Percentiles rank a stretch among this genome's conserved stretches.
Evolutionary conservation across 805 yeast genomes (phyloP).

Genomic region (Clavispora santaluciae): DNA sequence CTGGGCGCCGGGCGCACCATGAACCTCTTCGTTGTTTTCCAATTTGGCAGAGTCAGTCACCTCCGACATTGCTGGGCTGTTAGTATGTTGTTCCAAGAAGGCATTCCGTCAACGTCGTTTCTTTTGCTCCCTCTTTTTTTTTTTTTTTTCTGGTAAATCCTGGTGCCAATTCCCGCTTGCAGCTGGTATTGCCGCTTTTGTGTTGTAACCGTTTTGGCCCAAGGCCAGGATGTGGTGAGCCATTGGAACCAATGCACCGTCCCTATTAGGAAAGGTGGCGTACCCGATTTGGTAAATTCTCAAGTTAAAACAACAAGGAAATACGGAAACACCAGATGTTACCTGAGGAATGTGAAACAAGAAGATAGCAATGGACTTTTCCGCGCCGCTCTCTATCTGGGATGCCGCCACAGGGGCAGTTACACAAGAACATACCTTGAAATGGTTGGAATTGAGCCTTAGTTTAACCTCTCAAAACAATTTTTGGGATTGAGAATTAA

Average conservation of each 20-base stretch:
- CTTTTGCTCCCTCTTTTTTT: background rate
- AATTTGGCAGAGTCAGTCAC: slow-evolving; percentile 35
- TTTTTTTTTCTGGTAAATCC: no score
- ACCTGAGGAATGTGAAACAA: background rate
- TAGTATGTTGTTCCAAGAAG: background rate
- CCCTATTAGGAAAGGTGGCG: slow-evolving; percentile 18
- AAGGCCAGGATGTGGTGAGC: no score
- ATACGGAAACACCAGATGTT: background rate
- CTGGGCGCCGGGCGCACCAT: slow-evolving; percentile 20
- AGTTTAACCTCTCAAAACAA: slow-evolving; percentile 10
- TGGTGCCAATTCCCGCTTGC: no score
- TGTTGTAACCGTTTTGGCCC: no score
- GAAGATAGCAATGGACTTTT: background rate
- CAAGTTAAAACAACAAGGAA: slow-evolving; percentile 2
- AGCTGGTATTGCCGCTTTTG: no score
- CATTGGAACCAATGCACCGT: slow-evolving; percentile 8
- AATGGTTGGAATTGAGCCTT: background rate
- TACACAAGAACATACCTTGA: background rate
- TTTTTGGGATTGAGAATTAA: slow-evolving; percentile 15
- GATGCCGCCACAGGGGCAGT: background rate
- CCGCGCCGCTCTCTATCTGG: background rate
- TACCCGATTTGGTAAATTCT: slow-evolving; percentile 17
- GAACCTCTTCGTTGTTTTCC: slow-evolving; percentile 25
- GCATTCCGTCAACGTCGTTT: no score
- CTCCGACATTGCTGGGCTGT: slow-evolving; percentile 30